Conservation (phyloP, 78 protist genomes). For the Bigelowiella natans region DNA sequence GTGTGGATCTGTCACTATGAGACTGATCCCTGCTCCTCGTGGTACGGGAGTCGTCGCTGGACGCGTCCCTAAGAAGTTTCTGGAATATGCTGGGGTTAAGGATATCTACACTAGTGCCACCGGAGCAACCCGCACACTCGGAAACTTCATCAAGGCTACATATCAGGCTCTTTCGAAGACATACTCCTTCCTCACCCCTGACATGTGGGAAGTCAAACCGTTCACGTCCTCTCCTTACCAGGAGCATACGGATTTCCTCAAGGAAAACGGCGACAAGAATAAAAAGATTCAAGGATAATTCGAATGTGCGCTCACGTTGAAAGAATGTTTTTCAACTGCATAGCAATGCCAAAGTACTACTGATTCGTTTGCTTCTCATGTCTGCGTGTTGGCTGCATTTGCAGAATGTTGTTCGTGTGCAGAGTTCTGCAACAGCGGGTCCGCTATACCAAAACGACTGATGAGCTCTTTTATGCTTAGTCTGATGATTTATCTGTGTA, state of each 20-base stretch:
- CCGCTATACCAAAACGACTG: no score
- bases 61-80: constrained; percentile 86
- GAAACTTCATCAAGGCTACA: constrained; percentile 96
- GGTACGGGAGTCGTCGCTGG: constrained; percentile 99
- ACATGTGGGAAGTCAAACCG: constrained; percentile 79
- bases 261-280: no score
- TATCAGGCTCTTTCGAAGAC: constrained; percentile 81
- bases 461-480: no score
- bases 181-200: constrained; percentile 95
- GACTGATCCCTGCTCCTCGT: constrained; percentile 99
- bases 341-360: no score
- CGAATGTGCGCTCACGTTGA: no score
- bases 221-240: constrained; percentile 65
- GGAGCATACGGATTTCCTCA: constrained; percentile 38
- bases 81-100: constrained; percentile 92
- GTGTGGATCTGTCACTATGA: constrained; percentile 94
- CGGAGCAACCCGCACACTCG: constrained; percentile 94
- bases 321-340: no score
- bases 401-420: no score
- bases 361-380: no score
- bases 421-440: no score
- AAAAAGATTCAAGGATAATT: no score
- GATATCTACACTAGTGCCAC: constrained; percentile 93
- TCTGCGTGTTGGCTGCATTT: no score
- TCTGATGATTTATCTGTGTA: no score